Conservation (phyloP, 2,329 filamentous ascomycete genomes). For the Helotiales sp. region DNA sequence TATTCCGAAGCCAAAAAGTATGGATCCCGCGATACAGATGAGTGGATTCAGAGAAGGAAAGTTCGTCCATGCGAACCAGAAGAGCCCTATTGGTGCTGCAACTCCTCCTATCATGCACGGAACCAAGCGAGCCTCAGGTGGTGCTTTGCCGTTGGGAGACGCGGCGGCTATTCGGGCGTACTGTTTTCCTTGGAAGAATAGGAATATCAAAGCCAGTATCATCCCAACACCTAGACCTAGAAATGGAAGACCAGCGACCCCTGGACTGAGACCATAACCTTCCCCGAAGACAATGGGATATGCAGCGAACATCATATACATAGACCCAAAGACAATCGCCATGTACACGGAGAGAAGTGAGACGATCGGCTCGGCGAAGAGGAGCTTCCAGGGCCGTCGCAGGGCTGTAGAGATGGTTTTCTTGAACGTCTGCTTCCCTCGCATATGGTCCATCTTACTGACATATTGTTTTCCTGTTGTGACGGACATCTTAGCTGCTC, state of each 20-base stretch:
- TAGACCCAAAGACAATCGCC: constrained; percentile 52
- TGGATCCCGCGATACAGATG: constrained; percentile 54
- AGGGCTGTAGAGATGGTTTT: constrained; percentile 61
- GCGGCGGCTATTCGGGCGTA: constrained; percentile 49
- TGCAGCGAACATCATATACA: constrained; percentile 63
- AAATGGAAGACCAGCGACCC: constrained; percentile 68
- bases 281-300: constrained; percentile 71
- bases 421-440: constrained; percentile 48
- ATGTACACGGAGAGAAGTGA: constrained; percentile 64
- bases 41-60: constrained; percentile 57
- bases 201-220: constrained; percentile 57
- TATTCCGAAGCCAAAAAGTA: constrained; percentile 51
- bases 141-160: constrained; percentile 55
- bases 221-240: constrained; percentile 74
- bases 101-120: constrained; percentile 66
- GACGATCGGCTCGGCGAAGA: constrained; percentile 74
- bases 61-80: constrained; percentile 74
- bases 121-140: constrained; percentile 69
- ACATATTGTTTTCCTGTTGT: constrained; percentile 61
- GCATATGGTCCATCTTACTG: constrained; percentile 46
- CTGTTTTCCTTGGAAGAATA: constrained; percentile 57
- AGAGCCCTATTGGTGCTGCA: constrained; percentile 65
- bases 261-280: constrained; percentile 61
- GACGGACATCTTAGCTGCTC: constrained; percentile 56
- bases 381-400: constrained; percentile 69